These are phyloP conservation scores for Phylloporus rhodoxanthus DNA, from an alignment of 768 basidiomycete genomes.

Conservation along the genomic window DNA sequence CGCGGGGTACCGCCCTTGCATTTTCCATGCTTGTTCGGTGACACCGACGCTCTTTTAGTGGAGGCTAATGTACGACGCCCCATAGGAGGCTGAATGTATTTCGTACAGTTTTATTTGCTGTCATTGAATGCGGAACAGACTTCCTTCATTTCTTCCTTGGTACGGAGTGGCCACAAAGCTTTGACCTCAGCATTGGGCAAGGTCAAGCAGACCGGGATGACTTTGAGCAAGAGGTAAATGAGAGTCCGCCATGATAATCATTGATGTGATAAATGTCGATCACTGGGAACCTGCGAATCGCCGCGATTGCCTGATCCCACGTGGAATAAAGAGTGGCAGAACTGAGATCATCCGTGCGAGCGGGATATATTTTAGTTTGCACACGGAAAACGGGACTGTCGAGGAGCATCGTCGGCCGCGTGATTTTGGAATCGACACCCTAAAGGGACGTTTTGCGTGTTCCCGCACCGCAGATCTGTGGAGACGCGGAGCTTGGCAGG, in stretches of 20 bases:
- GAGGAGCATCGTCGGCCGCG: too few species aligned
- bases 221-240: slow-evolving; percentile 87
- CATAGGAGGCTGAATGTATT: slow-evolving; percentile 98
- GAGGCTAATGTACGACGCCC: slow-evolving; percentile 83
- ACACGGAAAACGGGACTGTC: slow-evolving; percentile 96
- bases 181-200: slow-evolving; percentile 98
- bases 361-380: slow-evolving; percentile 92
- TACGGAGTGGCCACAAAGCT: slow-evolving; percentile 91
- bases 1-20: slow-evolving; percentile 93
- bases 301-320: slow-evolving; percentile 95
- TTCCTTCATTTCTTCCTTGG: slow-evolving; percentile 98
- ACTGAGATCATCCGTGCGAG: slow-evolving; percentile 94
- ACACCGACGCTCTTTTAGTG: slow-evolving; percentile 94
- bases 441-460: too few species aligned
- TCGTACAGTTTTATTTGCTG: slow-evolving; percentile 91
- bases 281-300: slow-evolving; percentile 76
- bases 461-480: too few species aligned
- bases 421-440: too few species aligned
- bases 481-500: too few species aligned
- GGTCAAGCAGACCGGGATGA: slow-evolving; percentile 84
- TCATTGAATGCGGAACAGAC: slow-evolving; percentile 98
- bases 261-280: slow-evolving; percentile 95
- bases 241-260: slow-evolving; percentile 93
- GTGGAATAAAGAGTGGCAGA: slow-evolving; percentile 98
- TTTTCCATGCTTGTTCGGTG: slow-evolving; percentile 96